Conservation (phyloP, 2,329 filamentous ascomycete species). For the Aspergillus calidoustus region DNA sequence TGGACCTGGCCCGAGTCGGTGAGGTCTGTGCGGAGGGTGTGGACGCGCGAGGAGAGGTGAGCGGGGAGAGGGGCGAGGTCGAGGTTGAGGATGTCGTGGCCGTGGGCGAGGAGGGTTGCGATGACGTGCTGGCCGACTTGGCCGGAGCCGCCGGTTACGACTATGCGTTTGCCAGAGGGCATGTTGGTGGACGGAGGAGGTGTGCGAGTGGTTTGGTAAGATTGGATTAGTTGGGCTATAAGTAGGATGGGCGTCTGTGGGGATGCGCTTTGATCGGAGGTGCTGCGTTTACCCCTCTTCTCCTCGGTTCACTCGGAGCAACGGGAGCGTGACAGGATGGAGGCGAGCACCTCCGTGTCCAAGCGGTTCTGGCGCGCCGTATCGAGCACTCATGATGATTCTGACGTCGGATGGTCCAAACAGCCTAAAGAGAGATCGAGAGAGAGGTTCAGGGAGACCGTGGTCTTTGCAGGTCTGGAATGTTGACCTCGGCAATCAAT, state of each 20-base stretch:
- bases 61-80: constrained; percentile 52
- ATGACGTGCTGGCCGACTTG: constrained; percentile 62
- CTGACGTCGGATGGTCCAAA: too few relatives aligned
- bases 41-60: constrained; percentile 48
- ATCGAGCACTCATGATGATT: too few relatives aligned
- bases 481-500: not conserved
- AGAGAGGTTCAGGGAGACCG: not conserved
- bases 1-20: constrained; percentile 61
- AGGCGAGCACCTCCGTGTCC: too few relatives aligned
- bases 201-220: not conserved
- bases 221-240: not conserved
- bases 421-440: not conserved
- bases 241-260: not conserved
- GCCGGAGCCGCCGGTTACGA: constrained; percentile 61
- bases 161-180: constrained; percentile 44
- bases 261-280: too few relatives aligned
- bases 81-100: constrained; percentile 60
- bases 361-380: too few relatives aligned
- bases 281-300: not conserved
- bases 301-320: not conserved
- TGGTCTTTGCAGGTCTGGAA: not conserved
- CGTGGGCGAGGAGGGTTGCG: constrained; percentile 54
- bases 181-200: too few relatives aligned
- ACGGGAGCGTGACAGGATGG: too few relatives aligned
- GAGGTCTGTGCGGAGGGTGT: constrained; percentile 61